These are phyloP conservation scores for Trichoderma asperellum DNA, from an alignment of 2,329 filamentous ascomycete genomes.

Conservation along the genomic window DNA sequence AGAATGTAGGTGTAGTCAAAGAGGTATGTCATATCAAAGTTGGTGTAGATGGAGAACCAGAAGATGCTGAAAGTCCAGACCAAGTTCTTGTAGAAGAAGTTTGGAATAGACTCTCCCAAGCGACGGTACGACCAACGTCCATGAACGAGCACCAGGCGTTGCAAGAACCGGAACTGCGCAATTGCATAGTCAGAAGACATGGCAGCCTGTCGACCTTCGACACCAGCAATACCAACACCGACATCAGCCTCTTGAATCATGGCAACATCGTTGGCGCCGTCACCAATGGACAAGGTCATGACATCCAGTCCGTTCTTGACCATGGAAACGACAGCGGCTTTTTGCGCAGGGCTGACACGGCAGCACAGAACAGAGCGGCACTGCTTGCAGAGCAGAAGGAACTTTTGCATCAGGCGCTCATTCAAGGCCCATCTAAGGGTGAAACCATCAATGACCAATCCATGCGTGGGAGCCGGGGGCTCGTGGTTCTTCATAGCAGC, in stretches of 20 bases:
- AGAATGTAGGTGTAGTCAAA: conserved; percentile 98
- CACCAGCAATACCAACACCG: conserved; percentile 92
- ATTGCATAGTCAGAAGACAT: conserved; percentile 98
- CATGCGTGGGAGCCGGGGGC: conserved; percentile 84
- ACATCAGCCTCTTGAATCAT: conserved; percentile 98
- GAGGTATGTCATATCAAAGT: conserved; percentile 95
- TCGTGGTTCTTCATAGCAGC: conserved; percentile 81
- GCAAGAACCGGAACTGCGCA: conserved; percentile 88
- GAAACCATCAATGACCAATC: conserved; percentile 92
- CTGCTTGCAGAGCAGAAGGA: conserved; percentile 92
- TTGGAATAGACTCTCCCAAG: conserved; percentile 89
- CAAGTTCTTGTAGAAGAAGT: conserved; percentile 99
- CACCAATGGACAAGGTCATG: conserved; percentile 91
- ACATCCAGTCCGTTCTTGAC: conserved; percentile 94
- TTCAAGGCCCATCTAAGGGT: conserved; percentile 86
- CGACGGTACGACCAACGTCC: conserved; percentile 96
- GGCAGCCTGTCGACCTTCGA: conserved; percentile 87
- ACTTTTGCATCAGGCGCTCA: conserved; percentile 84
- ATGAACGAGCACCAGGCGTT: conserved; percentile 84
- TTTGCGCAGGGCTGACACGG: conserved; percentile 94
- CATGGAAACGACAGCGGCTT: conserved; percentile 94
- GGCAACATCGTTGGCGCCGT: conserved; percentile 93
- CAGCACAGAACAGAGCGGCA: conserved; percentile 97
- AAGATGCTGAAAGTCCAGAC: conserved; percentile 96
- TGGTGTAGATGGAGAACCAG: conserved; percentile 95